These are phyloP conservation scores for Lichtheimia hyalospora DNA, from an alignment of 371 early-diverging fungal genomes.

Conservation along the genomic window DNA sequence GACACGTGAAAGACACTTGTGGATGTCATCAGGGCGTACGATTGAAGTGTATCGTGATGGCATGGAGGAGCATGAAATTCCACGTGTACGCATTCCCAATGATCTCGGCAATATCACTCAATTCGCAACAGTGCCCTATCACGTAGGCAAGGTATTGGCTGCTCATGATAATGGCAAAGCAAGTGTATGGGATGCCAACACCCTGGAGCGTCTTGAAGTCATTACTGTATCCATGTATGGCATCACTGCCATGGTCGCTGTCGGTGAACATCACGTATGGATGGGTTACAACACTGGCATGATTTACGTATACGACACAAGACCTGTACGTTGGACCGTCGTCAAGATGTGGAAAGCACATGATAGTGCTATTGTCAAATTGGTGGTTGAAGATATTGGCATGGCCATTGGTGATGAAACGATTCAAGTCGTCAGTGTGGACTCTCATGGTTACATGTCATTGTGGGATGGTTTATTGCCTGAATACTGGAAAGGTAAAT, in stretches of 20 bases:
- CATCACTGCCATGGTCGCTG: conserved; percentile 62
- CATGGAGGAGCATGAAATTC: conserved; percentile 28
- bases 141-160: conserved; percentile 53
- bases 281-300: conserved; percentile 79
- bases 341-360: conserved; percentile 77
- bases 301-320: conserved; percentile 74
- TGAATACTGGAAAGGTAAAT: conserved; percentile 66
- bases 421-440: conserved; percentile 60
- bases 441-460: conserved; percentile 63
- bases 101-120: conserved; percentile 65
- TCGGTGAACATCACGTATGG: conserved; percentile 74
- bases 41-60: conserved; percentile 20
- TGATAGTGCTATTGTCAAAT: conserved; percentile 48
- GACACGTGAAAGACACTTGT: conserved; percentile 50
- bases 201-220: conserved; percentile 43
- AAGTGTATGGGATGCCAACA: conserved; percentile 66
- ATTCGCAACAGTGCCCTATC: conserved; percentile 51
- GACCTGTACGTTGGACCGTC: conserved; percentile 55
- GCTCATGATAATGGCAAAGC: conserved; percentile 86
- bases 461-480: conserved; percentile 78
- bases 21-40: conserved; percentile 34
- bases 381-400: conserved; percentile 59
- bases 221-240: conserved; percentile 67
- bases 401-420: conserved; percentile 33
- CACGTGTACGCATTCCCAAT: conserved; percentile 33